Evolutionary conservation across 257 asterid genomes (phyloP), one percentile per base, ranked within the genome.

Genomic region (Solanum pimpinellifolium): DNA sequence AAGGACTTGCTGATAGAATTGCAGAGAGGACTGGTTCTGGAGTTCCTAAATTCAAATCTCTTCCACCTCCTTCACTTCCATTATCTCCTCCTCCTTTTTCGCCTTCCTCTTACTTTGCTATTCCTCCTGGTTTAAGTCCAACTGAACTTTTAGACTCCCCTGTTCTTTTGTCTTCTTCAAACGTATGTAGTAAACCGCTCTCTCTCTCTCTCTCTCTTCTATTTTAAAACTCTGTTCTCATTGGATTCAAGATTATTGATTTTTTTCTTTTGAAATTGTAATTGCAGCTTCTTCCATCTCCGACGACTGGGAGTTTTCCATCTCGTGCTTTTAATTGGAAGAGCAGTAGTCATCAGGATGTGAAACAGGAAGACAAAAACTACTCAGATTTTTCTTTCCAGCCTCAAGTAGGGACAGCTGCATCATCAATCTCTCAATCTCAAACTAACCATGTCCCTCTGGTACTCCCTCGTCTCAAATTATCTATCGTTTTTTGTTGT

Each of bases 41-140:
- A 0, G 90, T 93, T 7, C 98, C 99, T 1, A 95, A 94, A 87
- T 96, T 96, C 89, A 95, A 95, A 87, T 92, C 99, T 15, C 83
- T 93, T 25, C 94, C 98, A 11, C 98, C 99, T 65, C 98, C 98
- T 47, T 93, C 99, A 52, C 94, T 95, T 9, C 98, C 98, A 11
- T 86, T 93, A 56, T 92, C 95, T 10, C 92, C 96, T 20, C 93
- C 97, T 7, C 86, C 93, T 33, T 85, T 92, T 85, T 94, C 98
- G 6, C 98, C 98, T 69, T 95, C 98, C 9, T 95, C 98, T 69
- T 94, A 91, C 92, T 96, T 96, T 72, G 90, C 98, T 62, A 90
- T 96, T 33, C 99, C 98, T 12, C 97, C 92, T 14, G 98, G 99
- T 11, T 86, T 96, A 85, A 95, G 94, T 93, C 96, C 98, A 1